Percentiles rank a stretch among this genome's conserved stretches.
phyloP scores from a whole-genome alignment of 345 rosid genomes.

The Nasturtium officinale region DNA sequence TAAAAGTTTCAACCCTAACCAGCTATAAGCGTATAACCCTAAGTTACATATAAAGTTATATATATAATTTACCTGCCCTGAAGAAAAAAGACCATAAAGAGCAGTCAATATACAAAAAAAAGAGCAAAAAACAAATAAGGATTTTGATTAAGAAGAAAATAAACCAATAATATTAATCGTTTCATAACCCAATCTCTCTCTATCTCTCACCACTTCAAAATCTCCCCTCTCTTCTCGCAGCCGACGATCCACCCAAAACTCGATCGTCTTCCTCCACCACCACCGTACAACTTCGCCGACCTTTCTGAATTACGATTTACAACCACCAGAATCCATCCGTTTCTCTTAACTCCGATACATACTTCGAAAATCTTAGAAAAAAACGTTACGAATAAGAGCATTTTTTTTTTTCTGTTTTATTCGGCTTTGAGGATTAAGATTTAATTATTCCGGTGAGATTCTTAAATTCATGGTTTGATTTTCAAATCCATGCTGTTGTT shows the following conservation, averaged over 20 bases:
- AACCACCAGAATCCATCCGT: neutral
- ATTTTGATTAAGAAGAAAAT: neutral
- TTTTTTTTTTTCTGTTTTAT: slow-evolving; percentile 29
- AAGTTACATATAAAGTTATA: no score
- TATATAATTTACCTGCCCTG: neutral
- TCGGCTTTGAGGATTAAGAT: slow-evolving; percentile 41
- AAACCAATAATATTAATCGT: slow-evolving; percentile 11
- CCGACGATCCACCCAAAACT: slow-evolving; percentile 68
- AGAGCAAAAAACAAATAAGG: neutral
- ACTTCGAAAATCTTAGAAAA: slow-evolving; percentile 7
- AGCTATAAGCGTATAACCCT: neutral
- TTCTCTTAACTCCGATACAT: neutral
- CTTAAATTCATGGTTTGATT: slow-evolving; percentile 55
- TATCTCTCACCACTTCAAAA: slow-evolving; percentile 18
- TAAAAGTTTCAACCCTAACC: neutral
- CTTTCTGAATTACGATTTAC: neutral
- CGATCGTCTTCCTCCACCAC: slow-evolving; percentile 45
- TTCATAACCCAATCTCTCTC: slow-evolving; percentile 17
- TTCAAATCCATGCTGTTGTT: slow-evolving; percentile 45
- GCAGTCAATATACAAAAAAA: neutral
- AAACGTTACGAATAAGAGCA: slow-evolving; percentile 33
- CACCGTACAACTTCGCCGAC: slow-evolving; percentile 21
- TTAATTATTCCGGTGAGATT: slow-evolving; percentile 55
- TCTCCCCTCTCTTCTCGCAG: slow-evolving; percentile 27
- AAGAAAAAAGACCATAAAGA: neutral